A percentile compares a stretch with the other conserved stretches of the same genome.
Conservation (phyloP, 2,329 filamentous ascomycete species). For the Helminthosporium solani region DNA sequence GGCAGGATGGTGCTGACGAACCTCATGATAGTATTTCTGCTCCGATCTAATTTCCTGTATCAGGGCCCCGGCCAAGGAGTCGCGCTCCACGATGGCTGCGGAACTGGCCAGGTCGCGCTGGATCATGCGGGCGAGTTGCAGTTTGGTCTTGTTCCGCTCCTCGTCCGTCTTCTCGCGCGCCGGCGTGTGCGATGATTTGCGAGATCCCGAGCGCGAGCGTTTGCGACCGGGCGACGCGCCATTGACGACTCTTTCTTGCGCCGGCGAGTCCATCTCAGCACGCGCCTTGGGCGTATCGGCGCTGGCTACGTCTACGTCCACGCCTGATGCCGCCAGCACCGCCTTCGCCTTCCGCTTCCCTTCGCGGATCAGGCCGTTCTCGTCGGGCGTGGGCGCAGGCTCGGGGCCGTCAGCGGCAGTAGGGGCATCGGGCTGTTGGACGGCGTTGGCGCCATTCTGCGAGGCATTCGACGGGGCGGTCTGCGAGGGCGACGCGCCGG, state of each 20-base stretch:
- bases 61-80: conserved; percentile 60
- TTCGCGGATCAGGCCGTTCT: conserved; percentile 54
- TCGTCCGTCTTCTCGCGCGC: conserved; percentile 41
- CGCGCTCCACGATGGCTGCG: conserved; percentile 54
- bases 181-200: conserved; percentile 46
- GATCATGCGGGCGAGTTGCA: conserved; percentile 64
- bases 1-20: conserved; percentile 58
- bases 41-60: conserved; percentile 53
- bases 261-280: conserved; percentile 29
- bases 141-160: conserved; percentile 37
- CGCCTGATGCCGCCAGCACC: conserved; percentile 56
- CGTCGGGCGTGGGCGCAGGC: conserved; percentile 27
- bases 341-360: conserved; percentile 63
- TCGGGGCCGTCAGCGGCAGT: conserved; percentile 26
- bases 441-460: conserved; percentile 31
- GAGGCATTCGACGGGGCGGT: too few species aligned
- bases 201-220: conserved; percentile 60
- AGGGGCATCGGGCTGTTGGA: conserved; percentile 34
- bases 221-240: conserved; percentile 56
- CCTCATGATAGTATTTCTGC: conserved; percentile 33
- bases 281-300: conserved; percentile 26
- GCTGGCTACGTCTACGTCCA: conserved; percentile 34
- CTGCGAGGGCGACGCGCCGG: conserved; percentile 28
- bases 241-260: conserved; percentile 46
- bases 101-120: conserved; percentile 63